phyloP scores from a whole-genome alignment of 1,284 basidiomycete species.

The Clitocybe nebularis region DNA sequence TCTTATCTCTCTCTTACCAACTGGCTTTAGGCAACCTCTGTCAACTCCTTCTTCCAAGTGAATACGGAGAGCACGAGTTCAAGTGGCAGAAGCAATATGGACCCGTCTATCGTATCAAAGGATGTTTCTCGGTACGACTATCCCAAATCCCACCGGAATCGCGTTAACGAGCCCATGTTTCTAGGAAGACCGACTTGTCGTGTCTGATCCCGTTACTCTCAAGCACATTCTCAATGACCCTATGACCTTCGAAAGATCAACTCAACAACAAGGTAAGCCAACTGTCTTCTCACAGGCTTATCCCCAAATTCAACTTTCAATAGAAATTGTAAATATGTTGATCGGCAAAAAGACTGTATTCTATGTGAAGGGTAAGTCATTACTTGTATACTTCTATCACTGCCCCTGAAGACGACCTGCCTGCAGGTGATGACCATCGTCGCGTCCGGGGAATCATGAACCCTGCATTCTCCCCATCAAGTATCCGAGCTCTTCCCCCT shows the following conservation, averaged over 20 bases:
- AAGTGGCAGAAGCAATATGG: constrained; percentile 10
- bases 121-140: constrained; percentile 6
- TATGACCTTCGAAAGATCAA: constrained; percentile 9
- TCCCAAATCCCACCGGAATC: not conserved
- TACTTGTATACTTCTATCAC: not conserved
- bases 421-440: not conserved
- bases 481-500: constrained; percentile 7
- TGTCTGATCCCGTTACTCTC: constrained; percentile 7
- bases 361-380: not conserved
- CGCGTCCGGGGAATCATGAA: constrained; percentile 1
- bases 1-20: not conserved
- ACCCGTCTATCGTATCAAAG: constrained; percentile 5
- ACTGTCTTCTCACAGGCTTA: no score
- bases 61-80: constrained; percentile 8
- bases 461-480: constrained; percentile 2
- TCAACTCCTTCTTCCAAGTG: constrained; percentile 2
- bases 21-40: constrained; percentile 4
- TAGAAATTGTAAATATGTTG: constrained; percentile 12
- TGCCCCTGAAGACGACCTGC: not conserved
- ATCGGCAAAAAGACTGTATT: constrained; percentile 7
- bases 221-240: constrained; percentile 1
- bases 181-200: constrained; percentile 6
- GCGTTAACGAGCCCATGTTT: not conserved
- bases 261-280: constrained; percentile 16
- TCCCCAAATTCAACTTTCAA: no score